These are phyloP conservation scores for Phialophora expanda DNA, from an alignment of 2,329 filamentous ascomycete species.

Conservation along the genomic window DNA sequence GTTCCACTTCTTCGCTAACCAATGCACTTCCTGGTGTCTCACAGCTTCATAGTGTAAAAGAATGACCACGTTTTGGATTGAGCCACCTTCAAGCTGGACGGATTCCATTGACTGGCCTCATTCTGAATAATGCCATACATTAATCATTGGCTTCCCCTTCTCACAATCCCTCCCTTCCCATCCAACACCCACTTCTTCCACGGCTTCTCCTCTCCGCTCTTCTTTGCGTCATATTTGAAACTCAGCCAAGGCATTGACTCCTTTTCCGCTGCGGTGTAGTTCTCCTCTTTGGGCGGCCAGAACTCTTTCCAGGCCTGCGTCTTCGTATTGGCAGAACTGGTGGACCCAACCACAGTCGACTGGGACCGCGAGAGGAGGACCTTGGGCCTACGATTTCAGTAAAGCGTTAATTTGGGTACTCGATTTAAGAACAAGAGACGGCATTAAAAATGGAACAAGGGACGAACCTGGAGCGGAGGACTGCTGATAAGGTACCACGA, in stretches of 20 bases:
- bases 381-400: not conserved
- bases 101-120: slow-evolving; percentile 1
- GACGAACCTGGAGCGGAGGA: slow-evolving; percentile 1
- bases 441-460: not conserved
- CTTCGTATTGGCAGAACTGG: slow-evolving; percentile 4
- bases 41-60: slow-evolving; percentile 2
- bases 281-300: slow-evolving; percentile 3
- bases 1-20: slow-evolving; percentile 2
- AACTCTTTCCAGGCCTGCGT: slow-evolving; percentile 3
- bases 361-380: slow-evolving; percentile 2
- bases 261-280: slow-evolving; percentile 1
- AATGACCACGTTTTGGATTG: not conserved
- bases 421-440: slow-evolving; percentile 2
- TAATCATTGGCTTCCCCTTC: slow-evolving; percentile 1
- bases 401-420: slow-evolving; percentile 4
- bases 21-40: slow-evolving; percentile 4
- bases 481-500: not conserved
- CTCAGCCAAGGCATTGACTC: slow-evolving; percentile 1
- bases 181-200: slow-evolving; percentile 4
- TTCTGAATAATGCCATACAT: slow-evolving; percentile 2
- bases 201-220: slow-evolving; percentile 2
- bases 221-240: slow-evolving; percentile 4
- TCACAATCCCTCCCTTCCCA: slow-evolving; percentile 2
- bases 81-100: not conserved
- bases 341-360: slow-evolving; percentile 1